Percentiles rank a stretch among this genome's conserved stretches.
Conservation (phyloP, 495 filamentous ascomycete species). For the Aspergillus homomorphus region DNA sequence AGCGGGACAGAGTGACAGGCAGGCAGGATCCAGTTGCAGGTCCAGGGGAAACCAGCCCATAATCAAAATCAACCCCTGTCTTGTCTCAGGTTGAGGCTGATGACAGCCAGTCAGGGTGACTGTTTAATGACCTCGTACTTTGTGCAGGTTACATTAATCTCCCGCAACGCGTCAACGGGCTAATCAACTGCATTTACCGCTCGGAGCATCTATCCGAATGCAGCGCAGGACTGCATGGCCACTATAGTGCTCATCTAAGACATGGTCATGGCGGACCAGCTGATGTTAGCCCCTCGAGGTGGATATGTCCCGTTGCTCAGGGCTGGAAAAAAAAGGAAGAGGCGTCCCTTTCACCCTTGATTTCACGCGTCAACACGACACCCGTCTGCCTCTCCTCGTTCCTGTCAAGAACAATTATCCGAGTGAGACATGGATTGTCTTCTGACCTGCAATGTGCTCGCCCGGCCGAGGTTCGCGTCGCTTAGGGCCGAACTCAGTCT, state of each 20-base stretch:
- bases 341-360: background rate
- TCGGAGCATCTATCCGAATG: background rate
- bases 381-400: background rate
- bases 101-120: background rate
- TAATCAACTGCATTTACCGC: background rate
- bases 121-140: background rate
- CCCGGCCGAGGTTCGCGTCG: background rate
- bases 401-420: background rate
- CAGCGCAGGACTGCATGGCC: background rate
- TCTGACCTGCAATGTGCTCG: slow-evolving; percentile 2
- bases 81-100: slow-evolving; percentile 7
- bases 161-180: background rate
- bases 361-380: background rate
- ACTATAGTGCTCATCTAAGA: background rate
- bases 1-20: background rate
- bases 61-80: background rate
- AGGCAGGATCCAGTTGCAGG: background rate
- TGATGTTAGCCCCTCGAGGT: background rate
- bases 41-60: background rate
- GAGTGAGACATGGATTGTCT: slow-evolving; percentile 3
- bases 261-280: background rate
- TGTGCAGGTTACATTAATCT: background rate
- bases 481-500: background rate
- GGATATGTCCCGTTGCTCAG: background rate
- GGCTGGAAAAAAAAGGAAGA: background rate